Evolutionary conservation across 2,329 filamentous ascomycete species (phyloP).

Genomic region (Beauveria bassiana): DNA sequence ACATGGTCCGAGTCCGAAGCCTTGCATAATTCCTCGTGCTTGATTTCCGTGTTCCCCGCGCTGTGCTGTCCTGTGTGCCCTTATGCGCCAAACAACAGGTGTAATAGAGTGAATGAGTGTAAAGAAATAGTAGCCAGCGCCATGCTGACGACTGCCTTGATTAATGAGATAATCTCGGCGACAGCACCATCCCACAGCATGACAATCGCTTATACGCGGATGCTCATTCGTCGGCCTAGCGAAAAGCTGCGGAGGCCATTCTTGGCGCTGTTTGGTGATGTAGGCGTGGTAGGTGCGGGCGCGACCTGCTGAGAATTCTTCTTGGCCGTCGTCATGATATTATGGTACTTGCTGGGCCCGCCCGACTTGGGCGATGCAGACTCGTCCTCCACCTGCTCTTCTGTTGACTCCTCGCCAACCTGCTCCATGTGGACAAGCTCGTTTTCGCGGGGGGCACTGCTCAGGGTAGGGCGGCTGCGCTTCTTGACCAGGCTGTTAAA

Average conservation of each 20-base stretch:
- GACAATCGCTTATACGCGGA: background rate
- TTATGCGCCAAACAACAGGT: background rate
- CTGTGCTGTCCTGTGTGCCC: conserved; percentile 10
- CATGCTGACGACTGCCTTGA: background rate
- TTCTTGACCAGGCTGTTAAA: conserved; percentile 44
- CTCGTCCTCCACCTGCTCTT: conserved; percentile 1
- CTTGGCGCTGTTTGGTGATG: conserved; percentile 13
- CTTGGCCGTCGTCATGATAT: conserved; percentile 37
- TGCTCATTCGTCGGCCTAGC: conserved; percentile 14
- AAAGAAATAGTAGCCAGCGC: background rate
- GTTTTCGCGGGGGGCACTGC: conserved; percentile 12
- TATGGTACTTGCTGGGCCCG: conserved; percentile 37
- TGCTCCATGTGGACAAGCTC: conserved; percentile 29
- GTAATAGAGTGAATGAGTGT: background rate
- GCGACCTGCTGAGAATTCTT: conserved; percentile 27
- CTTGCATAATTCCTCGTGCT: background rate
- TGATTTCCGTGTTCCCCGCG: background rate
- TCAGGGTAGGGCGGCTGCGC: conserved; percentile 44
- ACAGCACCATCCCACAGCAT: background rate
- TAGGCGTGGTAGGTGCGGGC: background rate
- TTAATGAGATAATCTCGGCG: background rate
- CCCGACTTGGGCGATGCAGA: conserved; percentile 15
- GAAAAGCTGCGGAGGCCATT: conserved; percentile 7
- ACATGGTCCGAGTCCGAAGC: background rate
- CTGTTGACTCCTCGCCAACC: conserved; percentile 25